phyloP scores from a whole-genome alignment of 192 early-diverging fungal species.

The Lunasporangiospora selenospora region DNA sequence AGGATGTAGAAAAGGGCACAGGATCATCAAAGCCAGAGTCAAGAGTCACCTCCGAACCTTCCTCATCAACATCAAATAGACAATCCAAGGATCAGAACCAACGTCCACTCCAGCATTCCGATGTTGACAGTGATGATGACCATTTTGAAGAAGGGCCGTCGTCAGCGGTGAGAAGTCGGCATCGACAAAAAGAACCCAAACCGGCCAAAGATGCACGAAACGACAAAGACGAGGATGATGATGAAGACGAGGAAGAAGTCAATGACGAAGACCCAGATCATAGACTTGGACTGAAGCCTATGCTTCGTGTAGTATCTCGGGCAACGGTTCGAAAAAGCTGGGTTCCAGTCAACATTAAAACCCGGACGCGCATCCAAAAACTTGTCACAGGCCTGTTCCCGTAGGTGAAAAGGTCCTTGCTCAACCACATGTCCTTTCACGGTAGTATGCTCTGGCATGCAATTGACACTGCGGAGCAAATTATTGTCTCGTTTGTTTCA shows the following conservation, averaged over 20 bases:
- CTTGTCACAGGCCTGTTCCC: constrained; percentile 23
- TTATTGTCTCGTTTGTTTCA: not conserved
- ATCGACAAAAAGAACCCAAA: not conserved
- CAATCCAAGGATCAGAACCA: not conserved
- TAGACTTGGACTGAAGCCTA: constrained; percentile 25
- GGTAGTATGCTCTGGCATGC: not conserved
- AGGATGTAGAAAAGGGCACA: no score
- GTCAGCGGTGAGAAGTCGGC: no score
- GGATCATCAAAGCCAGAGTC: not conserved
- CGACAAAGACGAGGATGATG: constrained; percentile 1
- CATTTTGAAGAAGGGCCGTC: no score
- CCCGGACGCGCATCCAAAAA: constrained; percentile 29
- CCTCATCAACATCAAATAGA: constrained; percentile 1
- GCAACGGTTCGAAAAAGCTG: constrained; percentile 15
- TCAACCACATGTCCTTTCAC: no score
- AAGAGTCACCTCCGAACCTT: no score
- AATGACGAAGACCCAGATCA: constrained; percentile 16
- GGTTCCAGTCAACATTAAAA: constrained; percentile 33
- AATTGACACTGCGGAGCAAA: no score
- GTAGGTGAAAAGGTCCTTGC: not conserved
- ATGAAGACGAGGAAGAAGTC: constrained; percentile 1
- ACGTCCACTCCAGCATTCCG: not conserved
- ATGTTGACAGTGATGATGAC: no score
- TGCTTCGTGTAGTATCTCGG: constrained; percentile 31
- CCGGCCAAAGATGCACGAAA: not conserved